Percentiles rank a stretch among this genome's conserved stretches.
Conservation (phyloP, 2,329 filamentous ascomycete species). For the Colletotrichum sp. region DNA sequence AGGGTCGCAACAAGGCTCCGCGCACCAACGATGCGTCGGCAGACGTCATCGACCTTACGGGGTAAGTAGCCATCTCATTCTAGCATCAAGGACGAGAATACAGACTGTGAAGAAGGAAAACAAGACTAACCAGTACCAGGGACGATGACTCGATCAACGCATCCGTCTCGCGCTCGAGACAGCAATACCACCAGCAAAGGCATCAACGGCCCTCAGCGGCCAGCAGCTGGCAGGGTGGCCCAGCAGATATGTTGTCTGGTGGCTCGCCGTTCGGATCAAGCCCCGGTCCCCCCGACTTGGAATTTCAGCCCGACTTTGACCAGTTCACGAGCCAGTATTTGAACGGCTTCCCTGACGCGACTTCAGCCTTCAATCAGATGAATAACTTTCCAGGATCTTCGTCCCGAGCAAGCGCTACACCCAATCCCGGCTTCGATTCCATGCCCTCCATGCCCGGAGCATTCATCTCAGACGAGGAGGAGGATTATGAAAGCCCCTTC, state of each 20-base stretch:
- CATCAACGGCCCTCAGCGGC: background rate
- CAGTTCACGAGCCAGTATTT: background rate
- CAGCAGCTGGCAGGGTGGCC: background rate
- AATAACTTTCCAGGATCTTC: background rate
- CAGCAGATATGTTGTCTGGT: background rate
- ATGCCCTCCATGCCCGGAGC: constrained; percentile 6
- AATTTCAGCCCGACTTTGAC: background rate
- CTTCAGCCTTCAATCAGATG: background rate
- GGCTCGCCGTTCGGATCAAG: background rate
- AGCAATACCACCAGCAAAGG: background rate
- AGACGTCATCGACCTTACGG: constrained; percentile 47
- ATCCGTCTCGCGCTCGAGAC: background rate
- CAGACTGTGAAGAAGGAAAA: background rate
- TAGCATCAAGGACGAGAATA: background rate
- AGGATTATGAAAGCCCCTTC: background rate
- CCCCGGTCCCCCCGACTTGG: background rate
- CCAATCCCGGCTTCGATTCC: background rate
- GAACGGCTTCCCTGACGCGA: background rate
- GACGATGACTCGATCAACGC: constrained; percentile 36
- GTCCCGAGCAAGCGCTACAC: background rate
- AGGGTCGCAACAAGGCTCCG: constrained; percentile 10
- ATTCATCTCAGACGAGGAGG: background rate
- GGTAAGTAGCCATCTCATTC: constrained; percentile 28
- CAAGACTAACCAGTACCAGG: constrained; percentile 27
- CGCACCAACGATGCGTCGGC: constrained; percentile 3